Base-by-base conservation (phyloP, 2,329 filamentous ascomycete species). In the Endoconidiophora polonica region DNA sequence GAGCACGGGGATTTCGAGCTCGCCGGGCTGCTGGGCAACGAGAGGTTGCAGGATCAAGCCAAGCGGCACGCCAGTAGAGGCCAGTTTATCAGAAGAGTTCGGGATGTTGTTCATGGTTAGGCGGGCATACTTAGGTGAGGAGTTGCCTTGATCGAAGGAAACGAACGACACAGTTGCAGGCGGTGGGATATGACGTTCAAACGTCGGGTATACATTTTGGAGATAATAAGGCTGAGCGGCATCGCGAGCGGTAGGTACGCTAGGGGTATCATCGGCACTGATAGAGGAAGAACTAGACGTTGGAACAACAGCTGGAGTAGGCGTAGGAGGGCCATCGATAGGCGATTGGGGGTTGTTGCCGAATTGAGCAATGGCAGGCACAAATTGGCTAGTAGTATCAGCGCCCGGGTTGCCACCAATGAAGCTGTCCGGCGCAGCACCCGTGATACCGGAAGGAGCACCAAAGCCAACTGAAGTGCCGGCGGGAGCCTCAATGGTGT, bases 21-120 rank as follows among this genome's bases (percentile, higher is more conserved):
- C 91, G 48, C 91, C 90, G 22, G 84, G 72, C 60, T 93, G 83
- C 40, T 88, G 72, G 39, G 79, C 74, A 1, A 91, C 90, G 43
- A 98, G 69, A 0, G 91, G 91, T 62, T 98, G 93, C 44, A 98
- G 63, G 22, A 95, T 67, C 55, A 98, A 75, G 14, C 91, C 91
- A 7, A 98, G 72, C 4, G 91, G 90, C 16, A 98, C 69, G 2
- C 80, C 83, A 9, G 88, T 95, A 3, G 82, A 79, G 44, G 77
- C 70, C 26, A 96, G 71, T 36, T 85, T 82, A 55, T 98, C 91
- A 42, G 79, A 69, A 12, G 81, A 84, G 10, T 84, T 75, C 2
- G 91, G 91, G 54, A 98, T 93, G 65, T 83, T 94, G 66, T 94
- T 98, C 64, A 96, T 70, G 0, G 87, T 94, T 51, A 98, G 74